phyloP scores from a whole-genome alignment of 2,329 filamentous ascomycete genomes.

The Paecilomyces dactylethromorphus region DNA sequence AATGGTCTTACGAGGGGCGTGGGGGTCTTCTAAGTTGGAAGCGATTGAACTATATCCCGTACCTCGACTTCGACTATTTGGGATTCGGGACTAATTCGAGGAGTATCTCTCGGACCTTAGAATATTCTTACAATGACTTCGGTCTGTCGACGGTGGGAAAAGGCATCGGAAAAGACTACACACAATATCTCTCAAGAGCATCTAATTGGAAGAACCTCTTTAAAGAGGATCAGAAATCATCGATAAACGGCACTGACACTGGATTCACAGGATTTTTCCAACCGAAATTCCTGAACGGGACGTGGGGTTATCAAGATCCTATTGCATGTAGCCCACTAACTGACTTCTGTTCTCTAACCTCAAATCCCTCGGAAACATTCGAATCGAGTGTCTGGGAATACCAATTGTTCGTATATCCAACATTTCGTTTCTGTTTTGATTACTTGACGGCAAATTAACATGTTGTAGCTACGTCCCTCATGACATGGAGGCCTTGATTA shows the following conservation, averaged over 20 bases:
- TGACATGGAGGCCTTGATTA: constrained; percentile 48
- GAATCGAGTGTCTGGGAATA: constrained; percentile 27
- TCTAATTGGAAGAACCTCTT: constrained; percentile 65
- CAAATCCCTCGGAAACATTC: constrained; percentile 22
- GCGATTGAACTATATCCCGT: constrained; percentile 61
- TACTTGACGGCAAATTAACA: constrained; percentile 20
- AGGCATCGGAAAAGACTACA: constrained; percentile 45
- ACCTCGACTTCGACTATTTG: constrained; percentile 59
- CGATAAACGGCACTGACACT: constrained; percentile 50
- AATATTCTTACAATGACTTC: constrained; percentile 72
- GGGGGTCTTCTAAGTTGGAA: constrained; percentile 69
- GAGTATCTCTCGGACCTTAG: constrained; percentile 64
- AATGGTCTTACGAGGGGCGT: constrained; percentile 64
- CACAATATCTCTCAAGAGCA: constrained; percentile 54
- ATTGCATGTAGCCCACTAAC: constrained; percentile 27
- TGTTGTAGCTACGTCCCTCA: constrained; percentile 49
- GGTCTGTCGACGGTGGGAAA: constrained; percentile 57
- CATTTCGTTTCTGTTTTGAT: constrained; percentile 49
- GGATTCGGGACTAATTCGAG: constrained; percentile 65
- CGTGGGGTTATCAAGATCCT: constrained; percentile 59
- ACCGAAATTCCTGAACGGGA: constrained; percentile 59
- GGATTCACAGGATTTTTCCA: constrained; percentile 65
- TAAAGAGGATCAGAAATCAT: constrained; percentile 51
- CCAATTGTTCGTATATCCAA: constrained; percentile 45
- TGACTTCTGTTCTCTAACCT: constrained; percentile 24